A percentile compares a stretch with the other conserved stretches of the same genome.
Conservation (phyloP, 805 yeast genomes). For the Yamadazyma laniorum region DNA sequence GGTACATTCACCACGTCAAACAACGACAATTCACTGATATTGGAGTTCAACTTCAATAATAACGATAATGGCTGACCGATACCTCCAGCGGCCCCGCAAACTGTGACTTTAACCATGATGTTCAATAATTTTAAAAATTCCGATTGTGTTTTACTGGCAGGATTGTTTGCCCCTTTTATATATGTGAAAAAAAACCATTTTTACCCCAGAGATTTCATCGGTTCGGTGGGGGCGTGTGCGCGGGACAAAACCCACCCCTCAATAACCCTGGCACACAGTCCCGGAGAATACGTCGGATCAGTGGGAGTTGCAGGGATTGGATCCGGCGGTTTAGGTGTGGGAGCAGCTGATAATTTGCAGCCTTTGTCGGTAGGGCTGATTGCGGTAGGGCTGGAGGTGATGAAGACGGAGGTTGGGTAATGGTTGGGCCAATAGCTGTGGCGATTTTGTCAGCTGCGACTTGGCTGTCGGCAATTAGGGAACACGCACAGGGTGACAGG, state of each 20-base stretch:
- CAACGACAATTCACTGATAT: constrained; percentile 64
- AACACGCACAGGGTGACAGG: too few relatives aligned
- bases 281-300: background rate
- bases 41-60: constrained; percentile 66
- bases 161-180: constrained; percentile 9
- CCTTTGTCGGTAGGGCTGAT: background rate
- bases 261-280: too few relatives aligned
- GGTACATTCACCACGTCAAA: constrained; percentile 83
- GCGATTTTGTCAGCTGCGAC: background rate
- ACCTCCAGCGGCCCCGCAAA: constrained; percentile 92
- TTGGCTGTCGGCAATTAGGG: too few relatives aligned
- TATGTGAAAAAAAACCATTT: background rate
- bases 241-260: constrained; percentile 2
- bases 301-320: background rate
- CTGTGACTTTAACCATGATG: constrained; percentile 66
- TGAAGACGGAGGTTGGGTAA: too few relatives aligned
- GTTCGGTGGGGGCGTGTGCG: constrained; percentile 1
- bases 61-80: constrained; percentile 91
- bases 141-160: background rate
- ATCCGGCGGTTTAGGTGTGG: background rate
- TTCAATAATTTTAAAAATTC: background rate
- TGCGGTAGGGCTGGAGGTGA: background rate
- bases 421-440: too few relatives aligned
- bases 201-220: constrained; percentile 10
- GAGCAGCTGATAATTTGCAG: background rate